These are phyloP conservation scores for Pythium folliculosum DNA, from an alignment of 352 stramenopile genomes.

Conservation along the genomic window DNA sequence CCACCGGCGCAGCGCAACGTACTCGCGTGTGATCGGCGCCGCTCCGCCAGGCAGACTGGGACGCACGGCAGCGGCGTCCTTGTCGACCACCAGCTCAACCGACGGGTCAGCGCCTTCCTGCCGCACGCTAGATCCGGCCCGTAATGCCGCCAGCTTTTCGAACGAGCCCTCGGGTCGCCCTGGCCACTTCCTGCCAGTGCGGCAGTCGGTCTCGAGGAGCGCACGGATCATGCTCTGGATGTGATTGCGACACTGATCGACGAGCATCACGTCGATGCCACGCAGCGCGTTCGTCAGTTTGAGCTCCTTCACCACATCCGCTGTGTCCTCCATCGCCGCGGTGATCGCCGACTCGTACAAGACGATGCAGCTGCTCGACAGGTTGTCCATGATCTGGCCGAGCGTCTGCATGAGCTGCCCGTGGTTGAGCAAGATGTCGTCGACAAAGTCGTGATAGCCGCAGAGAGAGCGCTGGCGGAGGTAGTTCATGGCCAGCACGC, in stretches of 20 bases:
- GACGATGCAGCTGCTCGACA: conserved; percentile 42
- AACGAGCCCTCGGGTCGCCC: conserved; percentile 25
- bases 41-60: conserved; percentile 5
- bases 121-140: conserved; percentile 12
- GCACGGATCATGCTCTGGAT: conserved; percentile 56
- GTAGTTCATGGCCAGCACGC: conserved; percentile 42
- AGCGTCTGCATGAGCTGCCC: conserved; percentile 37
- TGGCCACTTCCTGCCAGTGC: conserved; percentile 37
- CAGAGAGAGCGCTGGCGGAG: conserved; percentile 40
- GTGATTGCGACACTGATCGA: conserved; percentile 60
- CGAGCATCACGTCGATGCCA: conserved; percentile 45
- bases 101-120: not conserved
- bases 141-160: conserved; percentile 33
- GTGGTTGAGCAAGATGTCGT: conserved; percentile 56
- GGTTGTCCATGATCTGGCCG: conserved; percentile 52
- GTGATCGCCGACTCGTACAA: conserved; percentile 55
- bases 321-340: conserved; percentile 37
- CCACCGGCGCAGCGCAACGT: conserved; percentile 49
- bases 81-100: conserved; percentile 13
- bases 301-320: conserved; percentile 29
- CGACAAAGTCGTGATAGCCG: conserved; percentile 59
- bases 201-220: conserved; percentile 49
- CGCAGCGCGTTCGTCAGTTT: conserved; percentile 41
- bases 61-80: not conserved
- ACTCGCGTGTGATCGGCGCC: conserved; percentile 39